phyloP scores from a whole-genome alignment of 2,329 filamentous ascomycete species.

The Alternaria ventricosa region DNA sequence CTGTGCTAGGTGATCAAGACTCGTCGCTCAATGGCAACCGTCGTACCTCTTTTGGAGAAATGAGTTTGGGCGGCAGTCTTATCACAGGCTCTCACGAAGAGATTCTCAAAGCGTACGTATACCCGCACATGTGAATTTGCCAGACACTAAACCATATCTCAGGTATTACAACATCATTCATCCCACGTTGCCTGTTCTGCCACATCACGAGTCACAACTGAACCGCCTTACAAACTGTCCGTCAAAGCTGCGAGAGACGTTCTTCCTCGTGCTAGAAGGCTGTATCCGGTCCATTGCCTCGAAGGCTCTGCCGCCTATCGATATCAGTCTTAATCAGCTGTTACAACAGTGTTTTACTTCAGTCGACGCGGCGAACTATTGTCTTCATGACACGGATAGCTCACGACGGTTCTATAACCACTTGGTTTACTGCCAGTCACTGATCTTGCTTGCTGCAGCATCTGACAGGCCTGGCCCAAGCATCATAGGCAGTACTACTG shows the following conservation, averaged over 20 bases:
- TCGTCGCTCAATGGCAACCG: conserved; percentile 40
- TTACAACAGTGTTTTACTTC: conserved; percentile 37
- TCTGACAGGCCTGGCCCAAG: conserved; percentile 41
- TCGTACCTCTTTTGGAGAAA: conserved; percentile 45
- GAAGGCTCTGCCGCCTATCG: conserved; percentile 33
- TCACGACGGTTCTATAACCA: conserved; percentile 41
- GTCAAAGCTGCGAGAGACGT: conserved; percentile 43
- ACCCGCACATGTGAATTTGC: background rate
- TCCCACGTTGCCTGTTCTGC: conserved; percentile 42
- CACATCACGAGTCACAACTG: conserved; percentile 39
- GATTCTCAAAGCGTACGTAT: conserved; percentile 43
- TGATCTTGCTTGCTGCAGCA: conserved; percentile 41
- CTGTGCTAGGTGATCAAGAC: conserved; percentile 38
- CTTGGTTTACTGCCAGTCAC: conserved; percentile 43
- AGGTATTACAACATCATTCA: conserved; percentile 49
- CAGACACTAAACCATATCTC: conserved; percentile 17
- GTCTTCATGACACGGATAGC: conserved; percentile 33
- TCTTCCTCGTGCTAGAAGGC: conserved; percentile 45
- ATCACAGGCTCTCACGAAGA: conserved; percentile 46
- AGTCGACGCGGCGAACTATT: conserved; percentile 39
- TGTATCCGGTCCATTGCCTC: conserved; percentile 42
- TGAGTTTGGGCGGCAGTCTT: conserved; percentile 41
- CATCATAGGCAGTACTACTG: conserved; percentile 34
- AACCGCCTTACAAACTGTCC: conserved; percentile 46
- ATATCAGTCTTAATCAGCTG: conserved; percentile 35